A percentile compares a stretch with the other conserved stretches of the same genome.
These are phyloP conservation scores for Boletus reticulatus DNA, from an alignment of 768 basidiomycete species.

Conservation along the genomic window DNA sequence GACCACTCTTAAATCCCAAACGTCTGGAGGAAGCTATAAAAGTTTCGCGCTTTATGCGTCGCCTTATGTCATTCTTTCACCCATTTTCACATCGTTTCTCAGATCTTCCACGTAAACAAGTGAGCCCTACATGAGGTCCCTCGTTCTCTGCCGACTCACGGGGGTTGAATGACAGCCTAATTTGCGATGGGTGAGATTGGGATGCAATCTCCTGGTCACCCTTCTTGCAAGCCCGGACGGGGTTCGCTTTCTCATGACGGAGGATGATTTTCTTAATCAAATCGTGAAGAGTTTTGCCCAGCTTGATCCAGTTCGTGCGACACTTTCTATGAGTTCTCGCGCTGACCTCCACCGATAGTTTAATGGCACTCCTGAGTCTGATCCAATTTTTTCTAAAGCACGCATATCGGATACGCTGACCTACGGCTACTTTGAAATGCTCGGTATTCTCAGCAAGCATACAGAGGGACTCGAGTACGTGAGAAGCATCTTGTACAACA, in stretches of 20 bases:
- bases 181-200: slow-evolving; percentile 82
- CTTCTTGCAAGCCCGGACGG: slow-evolving; percentile 84
- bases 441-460: slow-evolving; percentile 86
- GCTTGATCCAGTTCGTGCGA: slow-evolving; percentile 75
- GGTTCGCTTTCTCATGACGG: slow-evolving; percentile 69
- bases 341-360: slow-evolving; percentile 43
- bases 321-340: neutral
- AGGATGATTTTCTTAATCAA: slow-evolving; percentile 84
- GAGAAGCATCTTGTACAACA: neutral
- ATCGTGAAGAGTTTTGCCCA: slow-evolving; percentile 87
- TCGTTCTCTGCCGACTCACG: slow-evolving; percentile 1
- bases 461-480: slow-evolving; percentile 87
- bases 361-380: slow-evolving; percentile 67
- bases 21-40: slow-evolving; percentile 94
- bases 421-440: slow-evolving; percentile 93
- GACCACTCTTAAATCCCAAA: slow-evolving; percentile 87
- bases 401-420: slow-evolving; percentile 81
- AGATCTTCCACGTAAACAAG: slow-evolving; percentile 71
- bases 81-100: slow-evolving; percentile 89
- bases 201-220: slow-evolving; percentile 78
- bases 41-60: slow-evolving; percentile 83
- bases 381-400: slow-evolving; percentile 82
- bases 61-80: slow-evolving; percentile 91
- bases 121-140: slow-evolving; percentile 14
- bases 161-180: slow-evolving; percentile 50